phyloP scores from a whole-genome alignment of 108 stramenopile species.

The Epithemia pelagica region DNA sequence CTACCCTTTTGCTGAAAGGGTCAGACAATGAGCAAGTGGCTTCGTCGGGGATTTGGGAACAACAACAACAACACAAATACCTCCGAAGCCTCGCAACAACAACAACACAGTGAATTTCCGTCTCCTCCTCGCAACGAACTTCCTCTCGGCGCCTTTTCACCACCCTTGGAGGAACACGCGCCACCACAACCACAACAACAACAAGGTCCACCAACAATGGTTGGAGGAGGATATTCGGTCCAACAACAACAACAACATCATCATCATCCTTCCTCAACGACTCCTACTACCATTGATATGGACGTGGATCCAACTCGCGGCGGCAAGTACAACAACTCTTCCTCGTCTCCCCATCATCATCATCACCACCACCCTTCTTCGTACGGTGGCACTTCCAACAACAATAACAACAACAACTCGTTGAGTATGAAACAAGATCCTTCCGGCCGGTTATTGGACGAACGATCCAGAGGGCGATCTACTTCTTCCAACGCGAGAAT shows the following conservation, averaged over 20 bases:
- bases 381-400: neutral
- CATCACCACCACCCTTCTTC: neutral
- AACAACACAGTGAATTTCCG: conserved; percentile 2
- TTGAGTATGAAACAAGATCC: neutral
- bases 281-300: neutral
- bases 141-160: neutral
- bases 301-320: neutral
- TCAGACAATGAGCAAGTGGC: conserved; percentile 25
- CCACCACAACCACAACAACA: conserved; percentile 5
- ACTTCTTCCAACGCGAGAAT: neutral
- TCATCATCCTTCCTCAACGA: neutral
- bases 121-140: conserved; percentile 8
- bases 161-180: neutral
- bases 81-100: neutral
- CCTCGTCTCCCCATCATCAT: neutral
- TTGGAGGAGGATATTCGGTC: neutral
- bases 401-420: neutral
- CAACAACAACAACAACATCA: conserved; percentile 7
- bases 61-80: neutral
- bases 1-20: too few relatives aligned
- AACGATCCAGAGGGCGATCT: neutral
- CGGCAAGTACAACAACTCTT: neutral
- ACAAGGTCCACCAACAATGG: neutral
- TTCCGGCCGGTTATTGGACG: neutral
- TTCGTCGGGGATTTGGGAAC: conserved; percentile 11